Percentiles rank a stretch among this genome's conserved stretches.
Evolutionary conservation across 2,329 filamentous ascomycete genomes (phyloP).

Genomic region (Eutypella sp.): DNA sequence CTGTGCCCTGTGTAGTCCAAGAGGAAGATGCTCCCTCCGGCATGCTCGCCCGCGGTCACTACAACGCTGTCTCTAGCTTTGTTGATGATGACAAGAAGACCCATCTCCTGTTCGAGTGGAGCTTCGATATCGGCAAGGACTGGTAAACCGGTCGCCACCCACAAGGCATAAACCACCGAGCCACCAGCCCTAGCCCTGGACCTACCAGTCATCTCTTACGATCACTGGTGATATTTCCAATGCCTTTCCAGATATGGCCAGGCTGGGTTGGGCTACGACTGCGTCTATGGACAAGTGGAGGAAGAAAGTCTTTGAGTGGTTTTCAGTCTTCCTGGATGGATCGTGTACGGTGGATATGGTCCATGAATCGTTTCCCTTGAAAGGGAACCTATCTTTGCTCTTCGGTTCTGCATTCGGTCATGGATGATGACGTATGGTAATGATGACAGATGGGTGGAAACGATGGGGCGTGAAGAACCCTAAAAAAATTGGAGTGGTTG

Average conservation of each 20-base stretch:
- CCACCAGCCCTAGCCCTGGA: too few species aligned
- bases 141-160: slow-evolving; percentile 53
- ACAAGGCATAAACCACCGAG: neutral
- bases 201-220: too few species aligned
- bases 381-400: too few species aligned
- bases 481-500: neutral
- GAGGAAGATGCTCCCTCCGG: slow-evolving; percentile 88
- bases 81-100: slow-evolving; percentile 90
- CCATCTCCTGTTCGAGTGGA: slow-evolving; percentile 92
- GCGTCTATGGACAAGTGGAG: too few species aligned
- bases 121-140: slow-evolving; percentile 94
- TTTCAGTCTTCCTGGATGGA: too few species aligned
- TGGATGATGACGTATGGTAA: neutral
- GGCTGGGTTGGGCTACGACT: too few species aligned
- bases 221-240: too few species aligned
- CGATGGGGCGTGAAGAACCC: too few species aligned
- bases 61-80: slow-evolving; percentile 85
- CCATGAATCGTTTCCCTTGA: too few species aligned
- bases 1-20: slow-evolving; percentile 56
- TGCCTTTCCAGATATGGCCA: too few species aligned
- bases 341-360: too few species aligned
- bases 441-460: neutral
- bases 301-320: too few species aligned
- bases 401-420: neutral
- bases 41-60: slow-evolving; percentile 85